These are phyloP conservation scores for Colletotrichum melonis DNA, from an alignment of 2,329 filamentous ascomycete species.

Conservation along the genomic window DNA sequence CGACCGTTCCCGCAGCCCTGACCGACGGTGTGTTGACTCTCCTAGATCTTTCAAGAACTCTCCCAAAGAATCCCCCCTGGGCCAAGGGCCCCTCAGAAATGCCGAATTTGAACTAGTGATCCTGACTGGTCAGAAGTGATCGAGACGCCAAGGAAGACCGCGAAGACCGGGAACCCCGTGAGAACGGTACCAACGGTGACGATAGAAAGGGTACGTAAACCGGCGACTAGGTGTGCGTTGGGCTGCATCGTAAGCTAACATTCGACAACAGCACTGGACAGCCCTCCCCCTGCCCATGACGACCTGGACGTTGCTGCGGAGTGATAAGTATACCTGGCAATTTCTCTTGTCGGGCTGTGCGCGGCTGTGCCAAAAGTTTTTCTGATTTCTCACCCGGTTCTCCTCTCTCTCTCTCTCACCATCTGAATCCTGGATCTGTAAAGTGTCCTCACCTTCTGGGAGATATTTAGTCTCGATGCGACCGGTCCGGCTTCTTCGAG, in stretches of 20 bases:
- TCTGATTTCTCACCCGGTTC: constrained; percentile 24
- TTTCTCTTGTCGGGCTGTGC: constrained; percentile 27
- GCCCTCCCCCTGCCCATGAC: constrained; percentile 86
- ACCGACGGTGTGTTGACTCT: constrained; percentile 61
- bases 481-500: constrained; percentile 25
- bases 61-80: background rate
- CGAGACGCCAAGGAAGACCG: constrained; percentile 72
- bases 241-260: constrained; percentile 5
- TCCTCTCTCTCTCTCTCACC: constrained; percentile 3
- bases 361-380: constrained; percentile 34
- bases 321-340: constrained; percentile 50
- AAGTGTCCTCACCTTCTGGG: constrained; percentile 36
- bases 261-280: constrained; percentile 69
- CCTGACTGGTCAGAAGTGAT: constrained; percentile 53
- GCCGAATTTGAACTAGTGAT: constrained; percentile 37
- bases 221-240: background rate
- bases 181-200: constrained; percentile 84
- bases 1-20: constrained; percentile 80
- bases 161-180: constrained; percentile 79
- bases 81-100: background rate
- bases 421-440: constrained; percentile 31
- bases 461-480: constrained; percentile 36
- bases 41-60: background rate
- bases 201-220: constrained; percentile 82
- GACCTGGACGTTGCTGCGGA: constrained; percentile 97